Conservation (phyloP, 2,329 filamentous ascomycete genomes). For the Ophiostoma ips region DNA sequence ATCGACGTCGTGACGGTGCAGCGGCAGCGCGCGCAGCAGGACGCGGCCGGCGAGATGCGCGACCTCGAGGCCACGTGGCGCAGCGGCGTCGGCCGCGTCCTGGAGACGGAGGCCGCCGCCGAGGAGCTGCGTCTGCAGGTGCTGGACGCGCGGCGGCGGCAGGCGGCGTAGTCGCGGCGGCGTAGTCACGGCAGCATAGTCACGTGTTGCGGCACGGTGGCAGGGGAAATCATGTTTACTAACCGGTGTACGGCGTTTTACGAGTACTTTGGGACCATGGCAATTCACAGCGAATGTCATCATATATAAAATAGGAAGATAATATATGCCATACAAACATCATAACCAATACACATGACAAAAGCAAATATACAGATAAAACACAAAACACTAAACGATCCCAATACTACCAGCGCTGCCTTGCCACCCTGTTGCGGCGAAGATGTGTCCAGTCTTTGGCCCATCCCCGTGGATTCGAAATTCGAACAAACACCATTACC, state of each 20-base stretch:
- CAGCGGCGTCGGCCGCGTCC: constrained; percentile 58
- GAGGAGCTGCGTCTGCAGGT: constrained; percentile 57
- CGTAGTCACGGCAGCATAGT: too few species aligned
- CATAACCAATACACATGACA: background rate
- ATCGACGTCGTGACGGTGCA: constrained; percentile 60
- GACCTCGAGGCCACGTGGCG: constrained; percentile 63
- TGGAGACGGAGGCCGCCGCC: constrained; percentile 78
- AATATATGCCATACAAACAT: background rate
- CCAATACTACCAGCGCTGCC: too few species aligned
- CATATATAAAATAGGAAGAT: background rate
- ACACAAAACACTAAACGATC: too few species aligned
- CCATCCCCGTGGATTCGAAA: background rate
- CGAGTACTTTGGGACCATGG: too few species aligned
- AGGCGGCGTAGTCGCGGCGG: constrained; percentile 10
- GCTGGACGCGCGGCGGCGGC: constrained; percentile 44
- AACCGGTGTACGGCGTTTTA: too few species aligned
- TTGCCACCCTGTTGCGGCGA: background rate
- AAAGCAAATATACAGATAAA: background rate
- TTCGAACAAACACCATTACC: background rate
- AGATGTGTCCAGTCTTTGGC: background rate
- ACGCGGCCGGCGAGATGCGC: constrained; percentile 56
- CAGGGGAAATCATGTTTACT: too few species aligned
- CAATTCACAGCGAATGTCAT: too few species aligned
- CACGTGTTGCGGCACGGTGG: too few species aligned
- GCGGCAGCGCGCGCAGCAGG: constrained; percentile 56